phyloP scores from a whole-genome alignment of 2,329 filamentous ascomycete genomes.

The Alternaria sp. region DNA sequence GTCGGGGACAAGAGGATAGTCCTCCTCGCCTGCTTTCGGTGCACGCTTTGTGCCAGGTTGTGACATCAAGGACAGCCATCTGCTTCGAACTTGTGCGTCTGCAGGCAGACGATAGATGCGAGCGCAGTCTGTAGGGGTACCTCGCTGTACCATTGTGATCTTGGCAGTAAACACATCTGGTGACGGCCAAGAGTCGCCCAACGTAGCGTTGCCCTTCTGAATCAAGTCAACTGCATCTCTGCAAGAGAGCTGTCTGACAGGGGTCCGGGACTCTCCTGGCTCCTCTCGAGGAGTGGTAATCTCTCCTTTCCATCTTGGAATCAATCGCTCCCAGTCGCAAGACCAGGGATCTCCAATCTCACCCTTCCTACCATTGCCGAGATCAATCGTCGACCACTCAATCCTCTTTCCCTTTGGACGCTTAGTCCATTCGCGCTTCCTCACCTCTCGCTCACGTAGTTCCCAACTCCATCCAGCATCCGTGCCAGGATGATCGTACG shows the following conservation, averaged over 20 bases:
- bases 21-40: slow-evolving; percentile 42
- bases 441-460: slow-evolving; percentile 66
- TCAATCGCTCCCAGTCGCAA: slow-evolving; percentile 82
- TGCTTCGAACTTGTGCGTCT: slow-evolving; percentile 64
- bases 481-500: slow-evolving; percentile 83
- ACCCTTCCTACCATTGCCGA: slow-evolving; percentile 78
- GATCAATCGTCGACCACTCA: slow-evolving; percentile 76
- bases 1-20: slow-evolving; percentile 74
- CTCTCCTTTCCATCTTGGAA: slow-evolving; percentile 43
- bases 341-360: slow-evolving; percentile 84
- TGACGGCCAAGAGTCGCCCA: slow-evolving; percentile 6
- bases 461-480: slow-evolving; percentile 83
- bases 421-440: slow-evolving; percentile 74
- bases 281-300: slow-evolving; percentile 11
- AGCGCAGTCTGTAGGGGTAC: slow-evolving; percentile 75
- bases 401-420: slow-evolving; percentile 83
- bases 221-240: slow-evolving; percentile 41
- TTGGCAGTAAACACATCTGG: slow-evolving; percentile 66
- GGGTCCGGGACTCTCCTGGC: slow-evolving; percentile 24
- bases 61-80: slow-evolving; percentile 75
- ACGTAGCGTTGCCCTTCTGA: neutral
- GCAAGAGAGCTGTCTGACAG: slow-evolving; percentile 34
- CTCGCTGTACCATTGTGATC: slow-evolving; percentile 73
- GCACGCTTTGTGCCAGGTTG: slow-evolving; percentile 31
- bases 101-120: slow-evolving; percentile 87